Evolutionary conservation across 129 eudicot genomes (phyloP), one percentile per base, ranked within the genome.

Genomic region (Centaurea solstitialis): DNA sequence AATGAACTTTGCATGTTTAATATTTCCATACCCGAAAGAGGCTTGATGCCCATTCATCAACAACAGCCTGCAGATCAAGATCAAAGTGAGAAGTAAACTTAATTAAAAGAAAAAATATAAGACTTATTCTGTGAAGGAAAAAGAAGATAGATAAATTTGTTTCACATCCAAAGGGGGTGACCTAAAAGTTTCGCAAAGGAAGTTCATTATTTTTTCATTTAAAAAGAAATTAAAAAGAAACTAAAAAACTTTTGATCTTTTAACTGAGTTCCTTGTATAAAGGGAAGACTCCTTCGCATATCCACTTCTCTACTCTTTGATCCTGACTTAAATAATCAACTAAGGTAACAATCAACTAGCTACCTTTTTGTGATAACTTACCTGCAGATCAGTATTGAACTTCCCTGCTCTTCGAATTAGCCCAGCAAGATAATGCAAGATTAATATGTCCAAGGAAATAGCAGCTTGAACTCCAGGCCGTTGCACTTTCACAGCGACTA

Each of bases 11-110:
- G 17, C 68, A 37, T 76, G 61, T 70, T 74, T 78, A 78, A 67
- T 35, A 69, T 57, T 76, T 72, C 35, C 86, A 76, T 92, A 96
- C 99, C 99, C 99, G 97, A 69, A 96, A 96, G 81, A 96, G 98
- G 83, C 99, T 96, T 73, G 98, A 86, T 76, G 99, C 99, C 99
- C 99, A 96, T 90, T 96, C 99, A 81, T 96, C 99, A 79, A 96
- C 91, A 62, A 96, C 90, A 72, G 90, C 97, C 99, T 96, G 97
- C 85, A 87, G 68, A 87, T 75, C 53, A 70, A 81, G 69, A 75
- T 73, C 73, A 57, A 22, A 47, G 68, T 65, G 61, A 62, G 67
- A 68, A 84, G 15, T 33, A 76, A 28, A 45, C 7, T 28, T 64
- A 23, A 68, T 59, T 41, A 47, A 7, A 89, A 61, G 12, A 20